A percentile compares a stretch with the other conserved stretches of the same genome.
Conservation (phyloP, 306 rosid species). For the Vigna angularis region DNA sequence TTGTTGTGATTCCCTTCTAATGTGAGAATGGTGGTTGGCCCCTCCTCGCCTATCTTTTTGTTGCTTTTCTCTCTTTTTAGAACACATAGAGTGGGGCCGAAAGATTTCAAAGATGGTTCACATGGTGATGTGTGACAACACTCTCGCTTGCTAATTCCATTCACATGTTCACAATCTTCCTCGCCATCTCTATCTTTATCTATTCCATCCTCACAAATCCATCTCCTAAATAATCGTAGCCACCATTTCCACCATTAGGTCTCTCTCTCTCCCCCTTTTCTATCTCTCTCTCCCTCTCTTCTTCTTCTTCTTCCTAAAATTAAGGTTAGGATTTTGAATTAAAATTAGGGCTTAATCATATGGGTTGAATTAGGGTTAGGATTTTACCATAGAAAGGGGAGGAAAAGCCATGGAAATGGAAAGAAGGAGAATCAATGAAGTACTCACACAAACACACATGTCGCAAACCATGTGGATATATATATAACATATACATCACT, state of each 20-base stretch:
- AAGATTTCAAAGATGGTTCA: too few relatives aligned
- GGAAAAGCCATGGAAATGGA: slow-evolving; percentile 58
- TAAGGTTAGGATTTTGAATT: slow-evolving; percentile 39
- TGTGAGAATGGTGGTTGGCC: too few relatives aligned
- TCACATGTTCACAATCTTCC: slow-evolving; percentile 81
- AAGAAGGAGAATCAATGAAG: not conserved
- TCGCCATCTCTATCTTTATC: slow-evolving; percentile 97
- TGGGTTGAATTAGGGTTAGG: too few relatives aligned
- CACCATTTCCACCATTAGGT: slow-evolving; percentile 73
- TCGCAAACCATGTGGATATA: too few relatives aligned
- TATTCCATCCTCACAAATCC: slow-evolving; percentile 93
- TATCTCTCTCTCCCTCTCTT: too few relatives aligned
- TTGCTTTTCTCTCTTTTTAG: too few relatives aligned
- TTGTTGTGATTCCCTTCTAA: too few relatives aligned
- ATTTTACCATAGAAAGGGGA: slow-evolving; percentile 20
- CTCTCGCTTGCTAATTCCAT: slow-evolving; percentile 97
- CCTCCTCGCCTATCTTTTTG: too few relatives aligned
- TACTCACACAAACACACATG: too few relatives aligned
- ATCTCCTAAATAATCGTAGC: slow-evolving; percentile 82
- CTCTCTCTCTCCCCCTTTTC: slow-evolving; percentile 50
- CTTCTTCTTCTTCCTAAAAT: slow-evolving; percentile 44
- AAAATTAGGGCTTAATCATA: slow-evolving; percentile 45
- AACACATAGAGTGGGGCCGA: too few relatives aligned
- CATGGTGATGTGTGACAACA: too few relatives aligned
- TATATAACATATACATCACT: too few relatives aligned